Conservation (phyloP, 805 yeast species). For the Metschnikowia drakensbergensis region DNA sequence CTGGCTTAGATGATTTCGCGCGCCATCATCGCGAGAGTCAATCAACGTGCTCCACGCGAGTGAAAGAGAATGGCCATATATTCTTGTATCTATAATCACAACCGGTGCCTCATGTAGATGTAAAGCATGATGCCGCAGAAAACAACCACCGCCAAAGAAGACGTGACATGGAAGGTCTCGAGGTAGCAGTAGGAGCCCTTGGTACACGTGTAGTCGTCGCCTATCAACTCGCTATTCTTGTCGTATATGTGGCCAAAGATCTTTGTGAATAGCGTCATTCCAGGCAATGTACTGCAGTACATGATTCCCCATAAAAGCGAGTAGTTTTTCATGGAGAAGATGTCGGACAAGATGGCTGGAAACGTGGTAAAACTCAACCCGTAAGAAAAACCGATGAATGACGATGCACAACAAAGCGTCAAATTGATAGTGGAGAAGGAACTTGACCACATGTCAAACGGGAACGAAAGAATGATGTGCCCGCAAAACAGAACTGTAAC, state of each 20-base stretch:
- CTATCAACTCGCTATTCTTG: slow-evolving; percentile 21
- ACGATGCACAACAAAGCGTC: slow-evolving; percentile 23
- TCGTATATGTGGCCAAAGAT: slow-evolving; percentile 31
- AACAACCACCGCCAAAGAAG: slow-evolving; percentile 20
- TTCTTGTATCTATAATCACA: not conserved
- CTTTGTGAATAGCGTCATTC: slow-evolving; percentile 30
- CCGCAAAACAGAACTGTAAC: slow-evolving; percentile 28
- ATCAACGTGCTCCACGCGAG: too few relatives aligned
- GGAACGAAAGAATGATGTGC: slow-evolving; percentile 20
- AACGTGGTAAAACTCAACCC: slow-evolving; percentile 34
- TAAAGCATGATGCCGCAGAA: slow-evolving; percentile 17
- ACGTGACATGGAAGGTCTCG: slow-evolving; percentile 26
- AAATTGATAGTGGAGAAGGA: slow-evolving; percentile 16
- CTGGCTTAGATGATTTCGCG: not conserved
- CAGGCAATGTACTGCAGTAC: slow-evolving; percentile 32
- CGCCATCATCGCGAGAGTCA: not conserved
- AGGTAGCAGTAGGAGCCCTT: slow-evolving; percentile 30
- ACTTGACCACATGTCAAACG: slow-evolving; percentile 11
- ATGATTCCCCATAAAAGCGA: slow-evolving; percentile 34
- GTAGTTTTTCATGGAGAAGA: slow-evolving; percentile 31
- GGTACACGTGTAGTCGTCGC: slow-evolving; percentile 16
- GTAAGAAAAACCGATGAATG: slow-evolving; percentile 31
- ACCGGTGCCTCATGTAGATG: slow-evolving; percentile 3
- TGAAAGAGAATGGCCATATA: too few relatives aligned
- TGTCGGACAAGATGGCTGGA: slow-evolving; percentile 33